These are phyloP conservation scores for Coriaria nepalensis DNA, from an alignment of 306 rosid genomes.

Conservation along the genomic window DNA sequence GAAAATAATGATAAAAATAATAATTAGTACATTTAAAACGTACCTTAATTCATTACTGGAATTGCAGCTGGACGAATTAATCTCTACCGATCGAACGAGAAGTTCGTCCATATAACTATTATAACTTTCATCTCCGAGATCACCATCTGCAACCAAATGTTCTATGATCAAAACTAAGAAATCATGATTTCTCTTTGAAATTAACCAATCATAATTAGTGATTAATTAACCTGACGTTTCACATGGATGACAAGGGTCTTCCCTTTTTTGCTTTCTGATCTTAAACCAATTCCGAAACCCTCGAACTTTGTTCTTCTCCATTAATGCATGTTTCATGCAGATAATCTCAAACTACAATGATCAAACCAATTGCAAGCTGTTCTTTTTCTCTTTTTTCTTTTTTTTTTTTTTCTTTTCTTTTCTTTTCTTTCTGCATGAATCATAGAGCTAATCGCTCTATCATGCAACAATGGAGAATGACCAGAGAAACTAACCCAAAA, in stretches of 20 bases:
- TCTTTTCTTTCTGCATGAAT: neutral
- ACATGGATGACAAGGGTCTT: constrained; percentile 23
- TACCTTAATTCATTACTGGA: constrained; percentile 57
- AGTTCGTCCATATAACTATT: constrained; percentile 21
- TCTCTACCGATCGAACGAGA: constrained; percentile 31
- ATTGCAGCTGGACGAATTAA: constrained; percentile 39
- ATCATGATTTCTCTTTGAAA: neutral
- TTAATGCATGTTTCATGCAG: constrained; percentile 15
- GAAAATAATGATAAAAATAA: constrained; percentile 2
- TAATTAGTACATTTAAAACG: no score
- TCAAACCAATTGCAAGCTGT: neutral
- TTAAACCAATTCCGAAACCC: constrained; percentile 41
- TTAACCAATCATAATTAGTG: neutral
- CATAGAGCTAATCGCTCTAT: no score
- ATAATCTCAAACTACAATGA: neutral
- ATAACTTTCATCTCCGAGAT: constrained; percentile 25
- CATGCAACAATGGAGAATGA: no score
- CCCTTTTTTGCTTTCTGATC: constrained; percentile 27
- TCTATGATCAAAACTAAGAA: neutral
- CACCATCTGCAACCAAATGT: constrained; percentile 30
- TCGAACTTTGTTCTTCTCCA: constrained; percentile 34
- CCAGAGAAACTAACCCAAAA: no score
- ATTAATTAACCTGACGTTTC: constrained; percentile 42
- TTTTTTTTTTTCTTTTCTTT: neutral
- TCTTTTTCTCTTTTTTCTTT: neutral